These are phyloP conservation scores for Xerocomellus intermedius DNA, from an alignment of 768 basidiomycete genomes.

Conservation along the genomic window DNA sequence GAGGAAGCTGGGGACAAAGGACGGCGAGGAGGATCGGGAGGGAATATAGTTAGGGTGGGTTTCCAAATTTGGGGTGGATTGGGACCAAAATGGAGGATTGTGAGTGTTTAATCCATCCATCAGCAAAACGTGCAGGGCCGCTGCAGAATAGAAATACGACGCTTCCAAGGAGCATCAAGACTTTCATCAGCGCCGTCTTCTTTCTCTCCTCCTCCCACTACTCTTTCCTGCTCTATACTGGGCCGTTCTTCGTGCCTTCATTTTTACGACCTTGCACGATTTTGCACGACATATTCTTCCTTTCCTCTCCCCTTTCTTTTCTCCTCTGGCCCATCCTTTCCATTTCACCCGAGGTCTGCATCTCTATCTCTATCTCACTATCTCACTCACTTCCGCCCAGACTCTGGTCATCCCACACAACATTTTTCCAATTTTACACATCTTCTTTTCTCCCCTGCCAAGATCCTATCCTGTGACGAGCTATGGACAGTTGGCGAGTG, in stretches of 20 bases:
- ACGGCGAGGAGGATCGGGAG: neutral
- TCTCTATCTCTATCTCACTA: conserved; percentile 22
- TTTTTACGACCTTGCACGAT: conserved; percentile 67
- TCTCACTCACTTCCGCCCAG: conserved; percentile 20
- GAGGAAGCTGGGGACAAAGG: neutral
- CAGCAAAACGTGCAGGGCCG: conserved; percentile 27
- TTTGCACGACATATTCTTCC: conserved; percentile 60
- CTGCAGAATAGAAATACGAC: conserved; percentile 35
- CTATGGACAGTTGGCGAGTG: conserved; percentile 94
- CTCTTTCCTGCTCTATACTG: conserved; percentile 25
- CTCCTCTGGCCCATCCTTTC: conserved; percentile 21
- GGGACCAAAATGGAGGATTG: conserved; percentile 18
- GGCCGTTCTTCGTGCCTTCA: conserved; percentile 33
- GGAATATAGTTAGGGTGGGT: neutral
- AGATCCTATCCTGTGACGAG: conserved; percentile 25
- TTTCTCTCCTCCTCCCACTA: conserved; percentile 25
- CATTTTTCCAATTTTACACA: conserved; percentile 32
- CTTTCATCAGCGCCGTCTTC: conserved; percentile 36
- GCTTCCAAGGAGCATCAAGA: conserved; percentile 29
- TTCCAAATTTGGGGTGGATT: conserved; percentile 12
- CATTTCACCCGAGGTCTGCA: conserved; percentile 31
- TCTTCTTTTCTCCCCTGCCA: conserved; percentile 18
- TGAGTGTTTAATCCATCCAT: conserved; percentile 14
- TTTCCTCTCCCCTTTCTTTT: conserved; percentile 39
- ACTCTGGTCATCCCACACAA: conserved; percentile 8